phyloP scores from a whole-genome alignment of 768 basidiomycete genomes.

The Psilocybe subaeruginosa region DNA sequence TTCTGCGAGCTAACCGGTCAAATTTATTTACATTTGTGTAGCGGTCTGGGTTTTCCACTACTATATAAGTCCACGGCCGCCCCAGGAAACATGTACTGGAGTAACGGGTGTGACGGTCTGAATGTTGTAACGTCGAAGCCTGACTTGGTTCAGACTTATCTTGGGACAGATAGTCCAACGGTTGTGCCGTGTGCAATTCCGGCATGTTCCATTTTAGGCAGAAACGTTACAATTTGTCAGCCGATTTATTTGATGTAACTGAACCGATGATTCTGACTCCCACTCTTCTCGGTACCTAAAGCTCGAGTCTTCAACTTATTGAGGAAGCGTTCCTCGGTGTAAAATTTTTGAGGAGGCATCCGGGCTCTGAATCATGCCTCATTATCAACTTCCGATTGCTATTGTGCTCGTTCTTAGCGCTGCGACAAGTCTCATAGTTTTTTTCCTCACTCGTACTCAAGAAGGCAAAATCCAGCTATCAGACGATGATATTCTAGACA shows the following conservation, averaged over 20 bases:
- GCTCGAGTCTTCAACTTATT: not conserved
- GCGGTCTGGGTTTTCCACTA: no score
- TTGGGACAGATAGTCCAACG: no score
- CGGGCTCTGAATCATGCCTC: constrained; percentile 47
- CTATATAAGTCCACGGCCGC: no score
- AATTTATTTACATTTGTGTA: not conserved
- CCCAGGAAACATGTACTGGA: no score
- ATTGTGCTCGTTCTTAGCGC: constrained; percentile 45
- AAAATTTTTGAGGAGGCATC: not conserved
- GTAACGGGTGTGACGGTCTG: no score
- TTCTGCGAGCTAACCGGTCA: not conserved
- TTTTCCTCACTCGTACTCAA: constrained; percentile 40
- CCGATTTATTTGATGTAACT: not conserved
- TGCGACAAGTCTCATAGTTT: constrained; percentile 44
- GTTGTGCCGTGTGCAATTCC: no score
- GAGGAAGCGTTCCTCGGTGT: not conserved
- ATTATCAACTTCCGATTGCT: constrained; percentile 60
- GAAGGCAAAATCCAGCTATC: constrained; percentile 48
- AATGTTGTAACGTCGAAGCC: no score
- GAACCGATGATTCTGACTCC: not conserved
- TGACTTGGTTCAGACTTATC: no score
- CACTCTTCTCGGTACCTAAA: not conserved
- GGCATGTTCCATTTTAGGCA: no score
- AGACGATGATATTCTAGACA: constrained; percentile 19
- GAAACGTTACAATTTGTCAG: no score